Percentiles rank a stretch among this genome's conserved stretches.
These are phyloP conservation scores for Oligophagozyma castellii DNA, from an alignment of 1,139 yeast species.

Conservation along the genomic window DNA sequence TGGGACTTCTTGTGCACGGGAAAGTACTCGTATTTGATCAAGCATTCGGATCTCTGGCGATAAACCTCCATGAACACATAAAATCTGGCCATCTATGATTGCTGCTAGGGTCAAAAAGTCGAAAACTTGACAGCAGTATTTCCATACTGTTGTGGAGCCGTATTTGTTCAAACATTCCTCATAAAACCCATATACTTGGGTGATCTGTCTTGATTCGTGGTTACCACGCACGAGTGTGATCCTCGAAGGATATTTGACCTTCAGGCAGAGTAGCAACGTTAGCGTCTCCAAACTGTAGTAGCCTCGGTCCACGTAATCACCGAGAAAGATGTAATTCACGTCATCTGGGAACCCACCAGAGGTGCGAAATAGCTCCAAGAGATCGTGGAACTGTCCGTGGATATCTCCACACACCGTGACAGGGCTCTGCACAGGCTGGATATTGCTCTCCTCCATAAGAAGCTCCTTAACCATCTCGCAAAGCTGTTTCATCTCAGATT, in stretches of 20 bases:
- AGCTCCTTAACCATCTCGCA: conserved; percentile 89
- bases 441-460: conserved; percentile 86
- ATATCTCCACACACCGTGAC: conserved; percentile 99
- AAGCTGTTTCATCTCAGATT: conserved; percentile 87
- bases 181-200: conserved; percentile 90
- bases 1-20: conserved; percentile 98
- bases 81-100: conserved; percentile 80
- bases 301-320: conserved; percentile 96
- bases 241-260: conserved; percentile 75
- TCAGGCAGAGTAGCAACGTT: conserved; percentile 78
- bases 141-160: conserved; percentile 96
- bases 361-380: conserved; percentile 78
- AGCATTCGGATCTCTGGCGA: conserved; percentile 97
- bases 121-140: conserved; percentile 91
- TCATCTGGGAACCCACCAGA: conserved; percentile 87
- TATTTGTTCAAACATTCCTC: conserved; percentile 86
- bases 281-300: conserved; percentile 88
- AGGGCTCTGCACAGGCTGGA: conserved; percentile 92
- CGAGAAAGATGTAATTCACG: conserved; percentile 69
- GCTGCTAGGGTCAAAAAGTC: conserved; percentile 90
- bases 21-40: conserved; percentile 86
- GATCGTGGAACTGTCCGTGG: conserved; percentile 95
- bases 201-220: conserved; percentile 88
- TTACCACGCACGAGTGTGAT: conserved; percentile 86
- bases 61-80: conserved; percentile 93